Percentiles rank a stretch among this genome's conserved stretches.
Conservation (phyloP, 1,139 yeast species). For the Yamadazyma dendronema region DNA sequence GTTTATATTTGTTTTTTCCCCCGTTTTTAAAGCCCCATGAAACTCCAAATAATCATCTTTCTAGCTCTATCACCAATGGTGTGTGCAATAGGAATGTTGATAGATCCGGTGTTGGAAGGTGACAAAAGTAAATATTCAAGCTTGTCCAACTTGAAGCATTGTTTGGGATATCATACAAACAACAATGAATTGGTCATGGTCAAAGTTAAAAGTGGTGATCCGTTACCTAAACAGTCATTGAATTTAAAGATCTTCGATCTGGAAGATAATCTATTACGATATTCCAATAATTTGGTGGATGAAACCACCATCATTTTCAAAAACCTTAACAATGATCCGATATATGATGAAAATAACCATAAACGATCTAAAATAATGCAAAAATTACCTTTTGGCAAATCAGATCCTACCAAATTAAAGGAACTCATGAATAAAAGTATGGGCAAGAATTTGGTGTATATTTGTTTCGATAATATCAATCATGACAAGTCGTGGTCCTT, state of each 20-base stretch:
- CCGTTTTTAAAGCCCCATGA: too few species aligned
- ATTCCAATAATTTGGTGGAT: constrained; percentile 26
- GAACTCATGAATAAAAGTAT: constrained; percentile 21
- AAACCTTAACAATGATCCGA: constrained; percentile 29
- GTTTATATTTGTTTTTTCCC: too few species aligned
- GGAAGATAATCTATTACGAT: constrained; percentile 34
- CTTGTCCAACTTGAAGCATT: constrained; percentile 27
- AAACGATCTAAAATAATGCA: constrained; percentile 12
- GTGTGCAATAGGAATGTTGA: constrained; percentile 13
- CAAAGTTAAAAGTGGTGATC: constrained; percentile 30
- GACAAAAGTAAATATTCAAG: constrained; percentile 28
- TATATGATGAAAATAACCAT: constrained; percentile 8
- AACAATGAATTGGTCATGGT: constrained; percentile 39
- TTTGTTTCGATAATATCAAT: constrained; percentile 46
- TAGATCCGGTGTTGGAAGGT: constrained; percentile 14
- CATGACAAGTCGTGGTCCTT: constrained; percentile 46
- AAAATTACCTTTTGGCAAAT: constrained; percentile 9
- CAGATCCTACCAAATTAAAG: constrained; percentile 13
- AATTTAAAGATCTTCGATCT: constrained; percentile 40
- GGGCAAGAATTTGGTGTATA: constrained; percentile 32
- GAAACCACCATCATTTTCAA: constrained; percentile 36
- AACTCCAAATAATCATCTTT: neutral
- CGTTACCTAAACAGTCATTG: constrained; percentile 31
- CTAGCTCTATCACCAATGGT: constrained; percentile 5
- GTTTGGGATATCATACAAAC: constrained; percentile 40